Percentiles rank a stretch among this genome's conserved stretches.
Conservation (phyloP, 2,329 filamentous ascomycete species). For the Diaporthe caulivora region DNA sequence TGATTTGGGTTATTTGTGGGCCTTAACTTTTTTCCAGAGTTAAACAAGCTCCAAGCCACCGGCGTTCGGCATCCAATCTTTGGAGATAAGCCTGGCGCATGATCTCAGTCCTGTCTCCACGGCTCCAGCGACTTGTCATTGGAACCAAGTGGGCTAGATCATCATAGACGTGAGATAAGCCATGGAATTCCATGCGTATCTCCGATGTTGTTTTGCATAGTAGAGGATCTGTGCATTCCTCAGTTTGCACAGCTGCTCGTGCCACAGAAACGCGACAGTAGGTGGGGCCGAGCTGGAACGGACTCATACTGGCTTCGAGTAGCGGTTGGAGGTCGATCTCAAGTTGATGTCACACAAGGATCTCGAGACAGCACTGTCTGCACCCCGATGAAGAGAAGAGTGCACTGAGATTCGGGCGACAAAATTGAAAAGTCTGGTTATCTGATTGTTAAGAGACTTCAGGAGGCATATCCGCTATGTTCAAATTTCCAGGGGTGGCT, state of each 20-base stretch:
- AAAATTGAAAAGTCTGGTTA: rapidly evolving
- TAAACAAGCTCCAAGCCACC: background rate
- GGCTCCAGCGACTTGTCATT: background rate
- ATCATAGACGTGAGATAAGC: background rate
- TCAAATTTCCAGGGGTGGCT: constrained; percentile 44
- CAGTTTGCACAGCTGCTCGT: too few species aligned
- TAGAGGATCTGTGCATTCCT: too few species aligned
- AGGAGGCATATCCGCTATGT: background rate
- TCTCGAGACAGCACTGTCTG: background rate
- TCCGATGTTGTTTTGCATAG: background rate
- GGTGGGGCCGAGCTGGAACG: too few species aligned
- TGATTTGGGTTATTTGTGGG: background rate
- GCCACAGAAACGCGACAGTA: background rate
- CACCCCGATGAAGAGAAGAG: background rate
- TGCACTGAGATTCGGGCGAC: background rate
- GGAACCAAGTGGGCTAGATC: background rate
- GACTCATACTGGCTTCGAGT: background rate
- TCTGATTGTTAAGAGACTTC: background rate
- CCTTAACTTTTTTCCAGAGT: background rate
- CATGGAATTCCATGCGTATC: background rate
- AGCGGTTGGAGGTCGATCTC: background rate
- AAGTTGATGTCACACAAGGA: background rate
- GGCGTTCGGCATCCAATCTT: background rate
- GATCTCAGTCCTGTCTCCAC: background rate
- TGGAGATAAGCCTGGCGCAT: background rate